Evolutionary conservation across 164 flowering plant genomes (phyloP), one percentile per base, ranked within the genome.

Genomic region (Magnolia changhungtana): DNA sequence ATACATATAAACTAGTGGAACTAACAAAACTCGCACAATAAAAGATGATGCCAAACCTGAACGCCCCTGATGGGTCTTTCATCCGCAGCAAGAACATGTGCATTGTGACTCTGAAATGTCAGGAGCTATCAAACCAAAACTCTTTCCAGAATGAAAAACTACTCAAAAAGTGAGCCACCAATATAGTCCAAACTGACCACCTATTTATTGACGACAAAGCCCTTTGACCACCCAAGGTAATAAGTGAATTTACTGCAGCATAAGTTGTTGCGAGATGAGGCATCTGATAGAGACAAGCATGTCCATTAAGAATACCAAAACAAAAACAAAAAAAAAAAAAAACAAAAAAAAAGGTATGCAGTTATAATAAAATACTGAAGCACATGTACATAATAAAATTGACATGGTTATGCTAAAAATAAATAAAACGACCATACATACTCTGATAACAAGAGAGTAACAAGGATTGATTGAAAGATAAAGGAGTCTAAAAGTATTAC

Each of bases 181-280:
- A 75, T 50, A 61, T 58, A 72, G 74, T 74, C 76, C 37, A 79
- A 83, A 82, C 78, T 76, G 80, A 75, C 83, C 82, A 96, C 99
- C 99, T 92, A 88, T 96, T 88, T 80, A 94, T 94, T 72, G 99
- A 94, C 31, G 96, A 90, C 69, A 96, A 76, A 55, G 98, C 81
- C 76, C 67, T 83, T 11, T 87, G 78, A 64, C 97, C 88, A 6
- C 99, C 98, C 81, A 96, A 78, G 73, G 98, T 92, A 77, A 96
- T 80, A 74, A 96, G 94, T 80, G 98, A 75, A 86, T 91, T 91
- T 50, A 96, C 92, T 0, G 98, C 97, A 85, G 98, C 99, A 86
- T 96, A 96, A 80, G 94, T 96, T 80, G 99, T 96, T 74, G 97
- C 97, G 52, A 96, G 91, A 84, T 96, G 99, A 75, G 99, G 94